phyloP scores from a whole-genome alignment of 495 filamentous ascomycete species.

The Lasiosphaeria hispida region DNA sequence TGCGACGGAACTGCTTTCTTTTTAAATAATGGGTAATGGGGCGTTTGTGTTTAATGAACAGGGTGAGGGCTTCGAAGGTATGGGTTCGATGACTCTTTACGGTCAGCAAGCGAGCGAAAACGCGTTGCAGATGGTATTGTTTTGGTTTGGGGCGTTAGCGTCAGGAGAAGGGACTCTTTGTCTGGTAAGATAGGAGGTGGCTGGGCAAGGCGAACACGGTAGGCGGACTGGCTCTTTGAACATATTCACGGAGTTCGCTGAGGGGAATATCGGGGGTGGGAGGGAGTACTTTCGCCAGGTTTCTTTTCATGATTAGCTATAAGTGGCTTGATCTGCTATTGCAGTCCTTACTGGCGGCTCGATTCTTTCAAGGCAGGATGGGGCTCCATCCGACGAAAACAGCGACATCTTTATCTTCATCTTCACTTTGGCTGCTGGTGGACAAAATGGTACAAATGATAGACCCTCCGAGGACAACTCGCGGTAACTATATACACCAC shows the following conservation, averaged over 20 bases:
- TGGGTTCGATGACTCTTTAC: too few species aligned
- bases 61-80: too few species aligned
- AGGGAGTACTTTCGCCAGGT: too few species aligned
- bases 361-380: background rate
- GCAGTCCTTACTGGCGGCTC: constrained; percentile 3
- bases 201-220: background rate
- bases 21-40: background rate
- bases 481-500: background rate
- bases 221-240: background rate
- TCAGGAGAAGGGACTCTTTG: background rate
- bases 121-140: background rate
- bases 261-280: background rate
- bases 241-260: background rate
- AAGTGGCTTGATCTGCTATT: background rate
- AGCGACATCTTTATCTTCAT: too few species aligned
- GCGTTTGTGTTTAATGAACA: too few species aligned
- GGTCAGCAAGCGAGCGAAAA: too few species aligned
- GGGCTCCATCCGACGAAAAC: too few species aligned
- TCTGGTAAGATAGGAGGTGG: background rate
- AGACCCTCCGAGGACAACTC: background rate
- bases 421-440: too few species aligned
- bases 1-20: constrained; percentile 15
- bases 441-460: background rate
- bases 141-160: background rate
- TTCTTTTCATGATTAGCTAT: too few species aligned